Evolutionary conservation across 352 stramenopile species (phyloP), one percentile per base, ranked within the genome.

Genomic region (Globisporangium takayamanum): DNA sequence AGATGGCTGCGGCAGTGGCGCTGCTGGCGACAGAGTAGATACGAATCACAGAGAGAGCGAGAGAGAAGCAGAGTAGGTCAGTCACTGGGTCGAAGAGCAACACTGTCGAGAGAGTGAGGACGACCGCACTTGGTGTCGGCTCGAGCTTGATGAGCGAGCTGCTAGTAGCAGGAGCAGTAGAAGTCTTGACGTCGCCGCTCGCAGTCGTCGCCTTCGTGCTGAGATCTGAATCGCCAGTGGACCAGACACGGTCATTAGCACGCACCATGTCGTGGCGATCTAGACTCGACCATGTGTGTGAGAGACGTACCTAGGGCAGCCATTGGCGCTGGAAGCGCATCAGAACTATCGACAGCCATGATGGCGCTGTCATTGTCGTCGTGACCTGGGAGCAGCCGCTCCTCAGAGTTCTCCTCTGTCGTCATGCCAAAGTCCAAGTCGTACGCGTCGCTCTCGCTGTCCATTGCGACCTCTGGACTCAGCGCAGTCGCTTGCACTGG

Each of bases 381-480:
- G 33, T 28, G 16, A 22, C 10, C 44, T 22, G 42, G 18, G 20
- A 36, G 22, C 16, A 57, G 15, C 12, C 30, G 37, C 49, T 62
- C 57, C 20, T 56, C 49, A 14, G 57, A 53, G 18, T 62, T 20
- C 20, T 57, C 57, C 46, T 62, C 49, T 4, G 57, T 62, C 42
- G 49, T 62, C 18, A 57, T 22, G 37, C 57, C 57, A 30, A 20
- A 57, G 57, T 53, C 49, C 10, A 20, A 47, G 36, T 62, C 56
- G 36, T 62, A n/a, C 10, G 16, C 25, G 16, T 28, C 50, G 25
- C 30, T 56, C 7, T 14, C 18, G 11, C 20, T 49, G n/a, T 49
- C 44, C 45, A 39, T 39, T 12, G 33, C 6, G 7, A 39, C 33
- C 10, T 39, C 33, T 14, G 33, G 33, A 12, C 33, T 39, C 33